Percentiles rank a stretch among this genome's conserved stretches.
Conservation (phyloP, 495 filamentous ascomycete genomes). For the Endocarpon pusillum region DNA sequence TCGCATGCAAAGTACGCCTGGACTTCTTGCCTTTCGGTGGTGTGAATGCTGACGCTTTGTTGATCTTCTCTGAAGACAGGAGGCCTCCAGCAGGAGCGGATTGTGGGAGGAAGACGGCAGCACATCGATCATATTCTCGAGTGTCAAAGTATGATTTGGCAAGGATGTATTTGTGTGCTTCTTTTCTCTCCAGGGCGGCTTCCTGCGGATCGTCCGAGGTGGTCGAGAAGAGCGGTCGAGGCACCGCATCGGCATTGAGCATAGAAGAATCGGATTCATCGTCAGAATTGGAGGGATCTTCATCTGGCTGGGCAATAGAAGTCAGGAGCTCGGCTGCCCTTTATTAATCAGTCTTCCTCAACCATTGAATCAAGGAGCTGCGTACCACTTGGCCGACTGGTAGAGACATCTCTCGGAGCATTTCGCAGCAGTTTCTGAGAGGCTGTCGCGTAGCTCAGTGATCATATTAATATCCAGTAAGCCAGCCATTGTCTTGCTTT, state of each 20-base stretch:
- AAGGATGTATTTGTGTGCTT: slow-evolving; percentile 68
- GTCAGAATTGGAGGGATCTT: slow-evolving; percentile 24
- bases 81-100: slow-evolving; percentile 22
- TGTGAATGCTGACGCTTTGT: slow-evolving; percentile 25
- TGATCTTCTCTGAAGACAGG: slow-evolving; percentile 17
- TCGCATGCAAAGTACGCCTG: slow-evolving; percentile 22
- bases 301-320: slow-evolving; percentile 40
- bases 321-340: slow-evolving; percentile 93
- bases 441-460: slow-evolving; percentile 37
- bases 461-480: slow-evolving; percentile 24
- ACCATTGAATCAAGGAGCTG: background rate
- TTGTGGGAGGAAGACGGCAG: slow-evolving; percentile 65
- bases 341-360: background rate
- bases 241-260: slow-evolving; percentile 24
- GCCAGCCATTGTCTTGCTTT: slow-evolving; percentile 17
- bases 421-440: slow-evolving; percentile 72
- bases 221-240: slow-evolving; percentile 30
- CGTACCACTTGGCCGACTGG: slow-evolving; percentile 90
- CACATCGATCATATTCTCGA: slow-evolving; percentile 86
- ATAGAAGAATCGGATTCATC: slow-evolving; percentile 42
- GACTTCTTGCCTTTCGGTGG: slow-evolving; percentile 37
- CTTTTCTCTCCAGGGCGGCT: slow-evolving; percentile 59
- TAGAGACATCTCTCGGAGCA: slow-evolving; percentile 93
- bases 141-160: slow-evolving; percentile 95
- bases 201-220: slow-evolving; percentile 45